Conservation (phyloP, 176 grass and related monocot species). For the Poa annua region DNA sequence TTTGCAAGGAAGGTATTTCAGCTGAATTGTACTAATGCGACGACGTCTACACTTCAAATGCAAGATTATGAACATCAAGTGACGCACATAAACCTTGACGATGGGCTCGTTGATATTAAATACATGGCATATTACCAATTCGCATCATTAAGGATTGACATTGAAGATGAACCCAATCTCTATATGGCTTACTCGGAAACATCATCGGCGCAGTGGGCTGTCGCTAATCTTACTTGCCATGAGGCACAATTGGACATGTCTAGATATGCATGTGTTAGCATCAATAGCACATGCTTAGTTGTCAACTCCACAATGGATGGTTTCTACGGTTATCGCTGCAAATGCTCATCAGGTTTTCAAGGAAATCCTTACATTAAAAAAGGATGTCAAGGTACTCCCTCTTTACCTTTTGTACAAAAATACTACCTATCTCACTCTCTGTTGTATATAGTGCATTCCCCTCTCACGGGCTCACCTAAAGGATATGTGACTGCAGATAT, state of each 20-base stretch:
- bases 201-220: not conserved
- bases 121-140: not conserved
- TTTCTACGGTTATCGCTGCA: constrained; percentile 3
- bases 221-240: not conserved
- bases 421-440: not conserved
- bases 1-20: not conserved
- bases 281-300: not conserved
- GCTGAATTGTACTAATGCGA: not conserved
- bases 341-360: not conserved
- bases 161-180: not conserved
- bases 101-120: not conserved
- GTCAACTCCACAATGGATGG: not conserved
- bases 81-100: not conserved
- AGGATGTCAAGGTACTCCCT: not conserved
- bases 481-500: not conserved
- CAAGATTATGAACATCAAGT: not conserved
- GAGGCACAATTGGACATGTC: not conserved
- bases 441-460: not conserved
- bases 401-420: not conserved
- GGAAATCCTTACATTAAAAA: not conserved
- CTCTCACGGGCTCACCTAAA: not conserved
- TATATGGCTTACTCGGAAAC: not conserved
- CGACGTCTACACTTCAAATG: not conserved
- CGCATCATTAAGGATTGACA: not conserved
- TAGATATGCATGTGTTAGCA: not conserved